A percentile compares a stretch with the other conserved stretches of the same genome.
These are phyloP conservation scores for Metschnikowia cerradonensis DNA, from an alignment of 805 yeast species.

Conservation along the genomic window DNA sequence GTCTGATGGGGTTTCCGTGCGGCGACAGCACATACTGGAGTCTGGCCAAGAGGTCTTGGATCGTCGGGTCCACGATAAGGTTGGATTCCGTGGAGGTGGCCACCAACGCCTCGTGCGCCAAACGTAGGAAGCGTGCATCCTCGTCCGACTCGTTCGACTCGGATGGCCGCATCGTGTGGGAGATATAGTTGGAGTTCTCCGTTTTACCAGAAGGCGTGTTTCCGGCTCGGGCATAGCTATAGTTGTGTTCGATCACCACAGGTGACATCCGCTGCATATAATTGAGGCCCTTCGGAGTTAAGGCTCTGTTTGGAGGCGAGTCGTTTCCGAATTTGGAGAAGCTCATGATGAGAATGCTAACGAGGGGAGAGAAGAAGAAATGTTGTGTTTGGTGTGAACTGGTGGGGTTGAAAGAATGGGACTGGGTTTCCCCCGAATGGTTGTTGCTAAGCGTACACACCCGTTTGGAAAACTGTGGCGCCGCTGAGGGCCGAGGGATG, in stretches of 20 bases:
- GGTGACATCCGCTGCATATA: conserved; percentile 20
- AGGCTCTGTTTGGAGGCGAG: conserved; percentile 9
- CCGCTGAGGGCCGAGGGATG: background rate
- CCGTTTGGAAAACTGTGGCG: conserved; percentile 2
- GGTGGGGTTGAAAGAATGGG: background rate
- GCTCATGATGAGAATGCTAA: conserved; percentile 5
- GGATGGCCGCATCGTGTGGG: background rate
- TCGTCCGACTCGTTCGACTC: conserved; percentile 26
- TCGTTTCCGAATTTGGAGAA: conserved; percentile 16
- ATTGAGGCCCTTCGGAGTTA: conserved; percentile 11
- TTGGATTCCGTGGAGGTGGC: conserved; percentile 44
- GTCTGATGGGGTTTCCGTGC: conserved; percentile 48
- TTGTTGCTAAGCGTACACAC: background rate
- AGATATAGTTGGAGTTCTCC: background rate
- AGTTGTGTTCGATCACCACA: conserved; percentile 20
- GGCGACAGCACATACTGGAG: conserved; percentile 58
- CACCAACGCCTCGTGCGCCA: conserved; percentile 60
- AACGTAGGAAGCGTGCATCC: conserved; percentile 51
- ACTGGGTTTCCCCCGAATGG: background rate
- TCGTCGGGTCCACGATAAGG: conserved; percentile 56
- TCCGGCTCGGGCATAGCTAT: conserved; percentile 16
- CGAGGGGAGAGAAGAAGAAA: background rate
- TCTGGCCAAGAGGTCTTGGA: conserved; percentile 52
- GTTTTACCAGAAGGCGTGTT: background rate
- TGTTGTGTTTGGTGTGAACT: background rate